Base-by-base conservation (phyloP, 225 moss, liverwort and hornwort genomes). In the Bryum argenteum region DNA sequence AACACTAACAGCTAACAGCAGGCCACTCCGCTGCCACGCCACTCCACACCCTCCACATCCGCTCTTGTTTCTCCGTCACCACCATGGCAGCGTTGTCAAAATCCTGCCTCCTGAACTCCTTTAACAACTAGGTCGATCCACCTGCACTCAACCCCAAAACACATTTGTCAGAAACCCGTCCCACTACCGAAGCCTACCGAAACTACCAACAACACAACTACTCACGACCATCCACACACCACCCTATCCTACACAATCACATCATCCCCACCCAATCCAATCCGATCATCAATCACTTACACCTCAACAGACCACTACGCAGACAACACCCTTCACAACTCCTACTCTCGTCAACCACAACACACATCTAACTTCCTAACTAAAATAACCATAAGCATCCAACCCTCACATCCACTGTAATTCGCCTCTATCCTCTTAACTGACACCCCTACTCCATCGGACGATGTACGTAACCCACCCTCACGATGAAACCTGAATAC, bases 91-190 rank as follows among this genome's bases (percentile, higher is more conserved):
- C 66, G 78, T 2, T 48, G 75, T 73, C 89, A 87, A 82, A 79
- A 84, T 76, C 82, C 79, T 78, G 81, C 80, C 61, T 77, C 72
- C 67, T 44, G 54, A n/a, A 71, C 81, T 61, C 10, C 67, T 13
- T 1, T 72, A 66, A 33, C 33, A 71, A 69, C 82, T 87, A 87
- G 67, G 84, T 84, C 73, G 87, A 84, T 65, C 87, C 89, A 78
- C 89, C 89, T 89, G 89, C 44, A 50, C 38, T 21, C 67, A 80
- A 61, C 56, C 69, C 73, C 33, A 17, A 3, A 24, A 22, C 11
- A 73, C 43, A 33, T 4, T 33, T 60, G 62, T 87, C 79, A 84
- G 55, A 47, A 43, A 11, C 13, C 6, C 10, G 54, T 1, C 22
- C 21, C 3, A 2, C 1, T 5, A 20, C 9, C 23, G 1, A 15